phyloP scores from a whole-genome alignment of 306 rosid species.

The Medicago arabica region DNA sequence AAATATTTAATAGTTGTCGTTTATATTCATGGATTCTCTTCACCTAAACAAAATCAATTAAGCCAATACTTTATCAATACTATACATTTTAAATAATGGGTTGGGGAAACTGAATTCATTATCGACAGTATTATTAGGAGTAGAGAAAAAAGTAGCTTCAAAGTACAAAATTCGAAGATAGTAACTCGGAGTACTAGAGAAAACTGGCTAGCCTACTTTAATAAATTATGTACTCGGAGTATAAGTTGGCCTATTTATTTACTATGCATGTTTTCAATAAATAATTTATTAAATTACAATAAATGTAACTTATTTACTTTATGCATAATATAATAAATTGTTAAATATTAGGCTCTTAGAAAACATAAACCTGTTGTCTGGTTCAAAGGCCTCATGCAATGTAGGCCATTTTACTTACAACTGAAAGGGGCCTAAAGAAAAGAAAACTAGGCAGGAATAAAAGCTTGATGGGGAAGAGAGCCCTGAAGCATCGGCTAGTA shows the following conservation, averaged over 20 bases:
- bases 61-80: constrained; percentile 29
- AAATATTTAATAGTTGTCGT: constrained; percentile 82
- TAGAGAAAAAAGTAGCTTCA: constrained; percentile 16
- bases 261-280: no score
- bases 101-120: constrained; percentile 30
- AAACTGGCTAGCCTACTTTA: constrained; percentile 1
- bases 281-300: constrained; percentile 5
- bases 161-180: constrained; percentile 16
- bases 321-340: background rate
- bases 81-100: background rate
- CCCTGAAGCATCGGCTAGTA: constrained; percentile 11
- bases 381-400: constrained; percentile 1
- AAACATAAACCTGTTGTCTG: background rate
- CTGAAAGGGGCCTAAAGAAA: background rate
- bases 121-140: constrained; percentile 19
- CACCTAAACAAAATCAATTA: constrained; percentile 62
- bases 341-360: no score
- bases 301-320: background rate
- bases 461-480: background rate
- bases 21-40: constrained; percentile 99
- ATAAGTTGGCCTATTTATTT: no score
- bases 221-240: no score
- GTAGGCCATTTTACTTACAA: background rate
- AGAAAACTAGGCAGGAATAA: constrained; percentile 1
- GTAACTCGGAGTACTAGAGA: background rate